These are phyloP conservation scores for Colletotrichum sp. DNA, from an alignment of 2,329 filamentous ascomycete genomes.

Conservation along the genomic window DNA sequence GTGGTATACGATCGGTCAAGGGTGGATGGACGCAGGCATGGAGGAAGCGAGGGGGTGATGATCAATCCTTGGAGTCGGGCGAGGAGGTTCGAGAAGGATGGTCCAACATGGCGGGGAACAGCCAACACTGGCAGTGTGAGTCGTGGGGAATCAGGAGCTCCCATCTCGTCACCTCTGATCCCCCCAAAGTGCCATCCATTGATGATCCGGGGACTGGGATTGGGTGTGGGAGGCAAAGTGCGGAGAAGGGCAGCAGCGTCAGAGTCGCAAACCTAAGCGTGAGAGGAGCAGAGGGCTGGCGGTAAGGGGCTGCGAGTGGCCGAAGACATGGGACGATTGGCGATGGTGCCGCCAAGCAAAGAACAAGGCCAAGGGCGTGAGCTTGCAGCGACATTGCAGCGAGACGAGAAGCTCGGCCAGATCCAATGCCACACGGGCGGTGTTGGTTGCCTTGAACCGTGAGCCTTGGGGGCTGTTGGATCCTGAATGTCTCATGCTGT, in stretches of 20 bases:
- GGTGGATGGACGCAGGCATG: not conserved
- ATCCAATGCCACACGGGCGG: not conserved
- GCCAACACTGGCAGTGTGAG: not conserved
- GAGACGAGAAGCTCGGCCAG: not conserved
- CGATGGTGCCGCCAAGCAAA: not conserved
- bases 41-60: not conserved
- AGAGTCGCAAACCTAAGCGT: not conserved
- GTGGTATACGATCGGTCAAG: not conserved
- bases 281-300: not conserved
- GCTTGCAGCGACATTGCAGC: not conserved
- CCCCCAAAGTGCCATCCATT: not conserved
- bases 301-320: not conserved
- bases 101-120: not conserved
- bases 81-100: not conserved
- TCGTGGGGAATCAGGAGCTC: not conserved
- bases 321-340: not conserved
- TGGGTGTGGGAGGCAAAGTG: not conserved
- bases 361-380: not conserved
- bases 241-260: not conserved
- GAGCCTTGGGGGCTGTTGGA: not conserved
- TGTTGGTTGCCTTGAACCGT: not conserved
- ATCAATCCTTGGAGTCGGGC: not conserved
- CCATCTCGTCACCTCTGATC: not conserved
- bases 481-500: not conserved
- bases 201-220: not conserved